Evolutionary conservation across 2,329 filamentous ascomycete genomes (phyloP).

Genomic region (Plenodomus lindquistii): DNA sequence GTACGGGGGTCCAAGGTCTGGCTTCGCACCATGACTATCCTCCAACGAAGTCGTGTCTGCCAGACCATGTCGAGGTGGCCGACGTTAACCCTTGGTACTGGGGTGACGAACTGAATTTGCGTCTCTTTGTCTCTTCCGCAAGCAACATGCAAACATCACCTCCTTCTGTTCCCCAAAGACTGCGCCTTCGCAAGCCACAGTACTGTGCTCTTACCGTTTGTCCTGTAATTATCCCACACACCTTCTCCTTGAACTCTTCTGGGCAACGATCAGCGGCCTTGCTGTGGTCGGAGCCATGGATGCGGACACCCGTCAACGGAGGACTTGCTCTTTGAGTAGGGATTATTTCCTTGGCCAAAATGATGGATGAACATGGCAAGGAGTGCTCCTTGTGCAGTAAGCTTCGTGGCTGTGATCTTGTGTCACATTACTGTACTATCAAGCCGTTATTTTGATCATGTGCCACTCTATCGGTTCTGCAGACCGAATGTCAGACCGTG

Average conservation of each 20-base stretch:
- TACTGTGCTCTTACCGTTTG: background rate
- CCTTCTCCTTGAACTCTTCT: background rate
- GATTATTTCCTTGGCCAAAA: conserved; percentile 11
- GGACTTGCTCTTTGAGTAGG: conserved; percentile 10
- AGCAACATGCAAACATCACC: conserved; percentile 7
- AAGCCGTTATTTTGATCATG: conserved; percentile 9
- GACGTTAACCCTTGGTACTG: conserved; percentile 6
- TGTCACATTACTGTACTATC: conserved; percentile 14
- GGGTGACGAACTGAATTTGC: conserved; percentile 11
- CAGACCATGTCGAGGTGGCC: too few relatives aligned
- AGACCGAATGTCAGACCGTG: conserved; percentile 8
- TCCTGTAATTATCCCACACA: background rate
- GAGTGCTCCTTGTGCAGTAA: conserved; percentile 15
- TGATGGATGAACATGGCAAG: conserved; percentile 9
- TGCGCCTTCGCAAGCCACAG: conserved; percentile 12
- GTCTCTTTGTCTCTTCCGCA: conserved; percentile 13
- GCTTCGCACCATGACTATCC: conserved; percentile 7
- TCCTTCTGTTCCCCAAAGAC: conserved; percentile 8
- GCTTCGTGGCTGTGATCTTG: conserved; percentile 20
- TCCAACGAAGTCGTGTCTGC: conserved; percentile 1
- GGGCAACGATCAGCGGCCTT: background rate
- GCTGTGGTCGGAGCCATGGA: background rate
- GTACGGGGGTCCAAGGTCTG: conserved; percentile 8
- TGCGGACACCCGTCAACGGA: conserved; percentile 7
- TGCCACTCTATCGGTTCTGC: conserved; percentile 14